Conservation (phyloP, 1,284 basidiomycete species). For the Cystobasidiaceae sp. region DNA sequence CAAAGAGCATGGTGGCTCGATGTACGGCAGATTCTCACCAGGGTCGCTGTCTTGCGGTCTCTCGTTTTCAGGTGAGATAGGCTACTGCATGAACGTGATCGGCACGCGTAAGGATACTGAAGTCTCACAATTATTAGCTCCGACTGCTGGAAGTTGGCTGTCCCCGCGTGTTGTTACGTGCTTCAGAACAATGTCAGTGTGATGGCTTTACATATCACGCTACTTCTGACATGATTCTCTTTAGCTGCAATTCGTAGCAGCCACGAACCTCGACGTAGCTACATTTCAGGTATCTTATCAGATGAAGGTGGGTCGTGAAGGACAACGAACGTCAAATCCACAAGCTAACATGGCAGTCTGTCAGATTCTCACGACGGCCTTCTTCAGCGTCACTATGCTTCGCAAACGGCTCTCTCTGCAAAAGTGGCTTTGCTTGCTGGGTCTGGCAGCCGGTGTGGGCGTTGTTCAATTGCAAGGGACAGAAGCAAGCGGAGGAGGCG, state of each 20-base stretch:
- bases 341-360: neutral
- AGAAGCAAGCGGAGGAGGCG: conserved; percentile 16
- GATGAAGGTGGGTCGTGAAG: conserved; percentile 61
- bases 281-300: conserved; percentile 91
- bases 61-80: conserved; percentile 36
- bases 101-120: too few species aligned
- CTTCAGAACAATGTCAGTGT: conserved; percentile 72
- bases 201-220: neutral
- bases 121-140: conserved; percentile 31
- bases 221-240: too few species aligned
- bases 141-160: conserved; percentile 94
- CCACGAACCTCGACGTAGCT: conserved; percentile 84
- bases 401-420: conserved; percentile 65
- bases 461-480: conserved; percentile 79
- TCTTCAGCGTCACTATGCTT: conserved; percentile 85
- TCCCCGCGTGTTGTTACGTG: conserved; percentile 92
- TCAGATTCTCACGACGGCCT: conserved; percentile 84
- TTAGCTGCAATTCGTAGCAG: conserved; percentile 81
- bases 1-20: conserved; percentile 37
- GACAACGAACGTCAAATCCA: too few species aligned
- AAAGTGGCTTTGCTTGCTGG: conserved; percentile 78
- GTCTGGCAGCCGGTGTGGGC: conserved; percentile 83
- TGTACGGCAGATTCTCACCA: conserved; percentile 35
- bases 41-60: neutral
- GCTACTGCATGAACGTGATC: neutral